These are phyloP conservation scores for Sporothrix mexicana DNA, from an alignment of 2,329 filamentous ascomycete species.

Conservation along the genomic window DNA sequence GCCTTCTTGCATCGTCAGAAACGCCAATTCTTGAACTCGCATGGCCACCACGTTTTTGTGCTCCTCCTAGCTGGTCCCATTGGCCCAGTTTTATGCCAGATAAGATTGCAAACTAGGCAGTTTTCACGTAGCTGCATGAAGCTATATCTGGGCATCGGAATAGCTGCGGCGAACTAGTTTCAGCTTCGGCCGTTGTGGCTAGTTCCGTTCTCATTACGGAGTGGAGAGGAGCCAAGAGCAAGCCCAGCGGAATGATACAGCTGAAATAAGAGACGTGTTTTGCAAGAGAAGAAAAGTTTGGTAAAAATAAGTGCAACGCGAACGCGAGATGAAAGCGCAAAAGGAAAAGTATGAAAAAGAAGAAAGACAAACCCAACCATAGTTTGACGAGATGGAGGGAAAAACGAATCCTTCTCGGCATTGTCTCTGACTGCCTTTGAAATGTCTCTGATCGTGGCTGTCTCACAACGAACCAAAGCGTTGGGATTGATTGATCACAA, in stretches of 20 bases:
- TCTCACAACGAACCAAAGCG: background rate
- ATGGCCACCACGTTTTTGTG: slow-evolving; percentile 26
- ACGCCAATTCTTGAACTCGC: background rate
- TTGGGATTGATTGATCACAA: background rate
- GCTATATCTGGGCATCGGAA: background rate
- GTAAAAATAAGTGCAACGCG: no score
- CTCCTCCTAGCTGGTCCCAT: background rate
- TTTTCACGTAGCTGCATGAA: slow-evolving; percentile 23
- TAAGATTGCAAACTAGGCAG: slow-evolving; percentile 22
- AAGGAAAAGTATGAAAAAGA: background rate
- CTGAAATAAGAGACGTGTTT: no score
- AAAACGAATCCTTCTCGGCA: slow-evolving; percentile 1
- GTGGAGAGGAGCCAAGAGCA: no score
- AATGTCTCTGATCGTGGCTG: background rate
- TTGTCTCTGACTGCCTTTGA: background rate
- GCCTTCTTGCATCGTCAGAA: background rate
- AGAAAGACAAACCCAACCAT: background rate
- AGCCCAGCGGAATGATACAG: no score
- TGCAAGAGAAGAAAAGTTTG: no score
- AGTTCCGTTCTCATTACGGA: background rate
- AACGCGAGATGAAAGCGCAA: background rate
- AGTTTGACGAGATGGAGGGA: background rate
- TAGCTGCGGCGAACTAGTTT: slow-evolving; percentile 2
- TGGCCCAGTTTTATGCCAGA: slow-evolving; percentile 20
- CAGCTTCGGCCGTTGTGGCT: background rate